Base-by-base conservation (phyloP, 208 protist species). In the Acanthamoeba healyi region DNA sequence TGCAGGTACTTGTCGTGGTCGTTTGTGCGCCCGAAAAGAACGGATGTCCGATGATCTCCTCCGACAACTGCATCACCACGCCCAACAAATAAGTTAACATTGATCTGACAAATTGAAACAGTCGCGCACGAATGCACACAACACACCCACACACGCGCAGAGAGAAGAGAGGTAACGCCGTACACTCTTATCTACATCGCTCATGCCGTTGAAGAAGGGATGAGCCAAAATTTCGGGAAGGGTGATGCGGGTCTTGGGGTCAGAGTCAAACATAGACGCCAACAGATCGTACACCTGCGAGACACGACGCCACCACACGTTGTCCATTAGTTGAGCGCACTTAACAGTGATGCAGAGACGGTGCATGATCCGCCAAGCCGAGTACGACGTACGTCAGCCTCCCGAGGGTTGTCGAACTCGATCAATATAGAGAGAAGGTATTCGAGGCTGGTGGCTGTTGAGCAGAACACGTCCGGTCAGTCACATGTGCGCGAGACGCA, bases 171-270 rank as follows among this genome's bases (percentile, higher is more conserved):
- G 32, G 24, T 6, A 29, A n/a, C 1, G 49, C n/a, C 42, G 79
- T 34, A 34, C 79, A 26, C 79, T 65, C 44, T 65, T 63, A n/a
- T 54, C 79, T 22, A 42, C 79, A 26, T 87, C 79, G 49, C n/a
- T 61, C 36, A 87, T 26, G n/a, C 42, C 79, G 42, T 87, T 1
- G 51, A 87, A 87, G 49, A 54, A 87, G 44, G 42, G 79, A 19
- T 87, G 79, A 26, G 22, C 79, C 49, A 87, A 63, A 63, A 87
- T 87, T 63, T 87, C 79, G 9, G 38, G 38, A 24, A 63, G 29
- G 79, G 79, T 58, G 24, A 87, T 87, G n/a, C 79, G 79, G 2
- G 79, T 87, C 79, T 87, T 87, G n/a, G 79, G 79, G 42, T 87
- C 79, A 6, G 79, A 58, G 44, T 87, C 79, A 22, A 87, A 87